A percentile compares a stretch with the other conserved stretches of the same genome.
These are phyloP conservation scores for Rhododendron henanense DNA, from an alignment of 148 eudicot genomes.

Conservation along the genomic window DNA sequence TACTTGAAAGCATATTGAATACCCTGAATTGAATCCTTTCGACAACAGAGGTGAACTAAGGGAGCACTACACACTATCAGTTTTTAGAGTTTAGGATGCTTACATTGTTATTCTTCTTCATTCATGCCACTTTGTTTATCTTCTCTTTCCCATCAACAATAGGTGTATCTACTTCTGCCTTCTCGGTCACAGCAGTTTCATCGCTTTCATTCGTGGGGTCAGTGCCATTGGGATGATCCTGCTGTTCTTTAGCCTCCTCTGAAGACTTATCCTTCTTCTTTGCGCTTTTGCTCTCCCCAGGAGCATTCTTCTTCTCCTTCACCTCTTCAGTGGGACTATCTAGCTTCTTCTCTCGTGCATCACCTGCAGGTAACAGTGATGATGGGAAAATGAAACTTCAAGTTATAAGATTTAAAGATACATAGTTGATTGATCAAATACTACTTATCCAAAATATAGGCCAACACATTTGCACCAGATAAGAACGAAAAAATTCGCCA, in stretches of 20 bases:
- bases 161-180: constrained; percentile 44
- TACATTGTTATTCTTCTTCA: constrained; percentile 77
- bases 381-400: background rate
- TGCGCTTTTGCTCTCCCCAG: constrained; percentile 57
- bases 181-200: constrained; percentile 28
- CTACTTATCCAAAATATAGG: background rate
- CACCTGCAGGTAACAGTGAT: constrained; percentile 24
- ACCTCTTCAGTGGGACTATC: constrained; percentile 44
- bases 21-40: no score
- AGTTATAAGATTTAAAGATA: background rate
- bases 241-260: constrained; percentile 62
- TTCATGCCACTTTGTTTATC: constrained; percentile 63
- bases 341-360: constrained; percentile 41
- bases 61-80: no score
- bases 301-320: constrained; percentile 52
- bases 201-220: constrained; percentile 27
- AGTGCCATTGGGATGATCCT: constrained; percentile 45
- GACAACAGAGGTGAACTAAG: no score
- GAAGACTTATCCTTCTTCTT: constrained; percentile 20
- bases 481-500: background rate
- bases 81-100: constrained; percentile 25
- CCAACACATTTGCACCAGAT: background rate
- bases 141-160: constrained; percentile 76
- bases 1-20: no score
- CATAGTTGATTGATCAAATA: background rate